Evolutionary conservation across 208 protist species (phyloP).

Genomic region (Eutreptiella sp.): DNA sequence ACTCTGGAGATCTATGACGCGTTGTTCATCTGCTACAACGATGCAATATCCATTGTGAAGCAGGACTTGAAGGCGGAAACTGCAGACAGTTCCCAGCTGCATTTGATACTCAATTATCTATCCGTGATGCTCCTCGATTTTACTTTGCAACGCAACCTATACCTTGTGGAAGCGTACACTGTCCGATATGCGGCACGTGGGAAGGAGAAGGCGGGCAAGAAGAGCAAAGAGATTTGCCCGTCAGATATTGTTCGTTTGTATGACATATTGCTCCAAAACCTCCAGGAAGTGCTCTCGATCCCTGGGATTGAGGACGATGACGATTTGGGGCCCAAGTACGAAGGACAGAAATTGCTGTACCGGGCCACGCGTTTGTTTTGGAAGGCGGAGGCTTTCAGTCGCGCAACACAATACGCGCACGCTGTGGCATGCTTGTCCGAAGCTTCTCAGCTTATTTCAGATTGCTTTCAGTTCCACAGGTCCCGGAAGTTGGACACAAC

Average conservation of each 20-base stretch:
- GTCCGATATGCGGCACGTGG: neutral
- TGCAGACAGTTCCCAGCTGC: neutral
- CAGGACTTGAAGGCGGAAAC: slow-evolving; percentile 13
- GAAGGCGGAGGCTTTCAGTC: slow-evolving; percentile 1
- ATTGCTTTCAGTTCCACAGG: neutral
- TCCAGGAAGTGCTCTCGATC: slow-evolving; percentile 11
- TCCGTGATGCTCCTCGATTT: neutral
- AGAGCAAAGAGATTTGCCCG: slow-evolving; percentile 7
- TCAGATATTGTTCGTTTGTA: slow-evolving; percentile 6
- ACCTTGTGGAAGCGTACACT: slow-evolving; percentile 4
- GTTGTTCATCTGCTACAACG: slow-evolving; percentile 22
- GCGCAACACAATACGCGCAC: neutral
- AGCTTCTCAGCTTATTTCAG: neutral
- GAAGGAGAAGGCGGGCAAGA: slow-evolving; percentile 2
- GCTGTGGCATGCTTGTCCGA: neutral
- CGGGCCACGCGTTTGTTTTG: slow-evolving; percentile 1
- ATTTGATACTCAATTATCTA: slow-evolving; percentile 10
- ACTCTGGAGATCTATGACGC: slow-evolving; percentile 18
- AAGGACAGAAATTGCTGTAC: slow-evolving; percentile 8
- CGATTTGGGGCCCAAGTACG: neutral
- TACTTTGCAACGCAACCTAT: slow-evolving; percentile 1
- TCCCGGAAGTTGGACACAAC: no score
- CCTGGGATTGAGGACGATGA: slow-evolving; percentile 21
- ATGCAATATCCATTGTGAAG: slow-evolving; percentile 5
- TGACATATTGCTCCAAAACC: slow-evolving; percentile 5